Evolutionary conservation across 2,329 filamentous ascomycete species (phyloP).

Genomic region (Karstenula rhodostoma): DNA sequence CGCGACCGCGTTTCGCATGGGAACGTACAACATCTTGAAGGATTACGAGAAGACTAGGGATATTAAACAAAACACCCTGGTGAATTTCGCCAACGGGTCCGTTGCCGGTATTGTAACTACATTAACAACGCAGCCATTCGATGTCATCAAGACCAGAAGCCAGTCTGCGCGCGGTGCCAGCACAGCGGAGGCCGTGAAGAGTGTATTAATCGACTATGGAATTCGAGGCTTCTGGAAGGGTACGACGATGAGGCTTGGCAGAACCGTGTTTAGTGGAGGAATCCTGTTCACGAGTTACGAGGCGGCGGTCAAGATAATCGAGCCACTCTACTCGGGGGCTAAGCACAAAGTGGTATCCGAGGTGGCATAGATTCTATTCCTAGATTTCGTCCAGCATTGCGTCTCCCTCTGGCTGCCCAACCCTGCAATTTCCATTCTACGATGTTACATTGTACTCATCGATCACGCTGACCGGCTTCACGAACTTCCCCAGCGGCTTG

Average conservation of each 20-base stretch:
- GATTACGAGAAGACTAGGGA: slow-evolving; percentile 61
- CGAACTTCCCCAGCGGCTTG: slow-evolving; percentile 60
- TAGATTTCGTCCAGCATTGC: slow-evolving; percentile 4
- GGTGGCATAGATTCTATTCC: slow-evolving; percentile 27
- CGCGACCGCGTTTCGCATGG: slow-evolving; percentile 69
- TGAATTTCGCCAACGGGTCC: slow-evolving; percentile 70
- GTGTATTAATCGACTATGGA: slow-evolving; percentile 65
- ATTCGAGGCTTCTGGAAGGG: slow-evolving; percentile 71
- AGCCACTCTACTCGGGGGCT: slow-evolving; percentile 46
- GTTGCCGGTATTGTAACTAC: slow-evolving; percentile 69
- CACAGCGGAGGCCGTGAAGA: slow-evolving; percentile 64
- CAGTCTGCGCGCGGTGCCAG: slow-evolving; percentile 67
- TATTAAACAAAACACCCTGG: slow-evolving; percentile 59
- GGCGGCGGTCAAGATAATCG: slow-evolving; percentile 60
- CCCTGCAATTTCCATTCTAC: slow-evolving; percentile 8
- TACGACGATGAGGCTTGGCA: slow-evolving; percentile 71
- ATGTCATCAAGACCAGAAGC: slow-evolving; percentile 69
- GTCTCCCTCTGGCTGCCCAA: too few species aligned
- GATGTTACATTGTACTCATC: slow-evolving; percentile 53
- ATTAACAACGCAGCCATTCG: slow-evolving; percentile 67
- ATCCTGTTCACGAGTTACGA: slow-evolving; percentile 72
- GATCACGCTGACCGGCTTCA: slow-evolving; percentile 63
- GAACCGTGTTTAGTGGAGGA: slow-evolving; percentile 71
- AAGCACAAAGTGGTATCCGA: slow-evolving; percentile 25
- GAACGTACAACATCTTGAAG: slow-evolving; percentile 70